These are phyloP conservation scores for Taphrina pruni DNA, from an alignment of 1,139 yeast genomes.

Conservation along the genomic window DNA sequence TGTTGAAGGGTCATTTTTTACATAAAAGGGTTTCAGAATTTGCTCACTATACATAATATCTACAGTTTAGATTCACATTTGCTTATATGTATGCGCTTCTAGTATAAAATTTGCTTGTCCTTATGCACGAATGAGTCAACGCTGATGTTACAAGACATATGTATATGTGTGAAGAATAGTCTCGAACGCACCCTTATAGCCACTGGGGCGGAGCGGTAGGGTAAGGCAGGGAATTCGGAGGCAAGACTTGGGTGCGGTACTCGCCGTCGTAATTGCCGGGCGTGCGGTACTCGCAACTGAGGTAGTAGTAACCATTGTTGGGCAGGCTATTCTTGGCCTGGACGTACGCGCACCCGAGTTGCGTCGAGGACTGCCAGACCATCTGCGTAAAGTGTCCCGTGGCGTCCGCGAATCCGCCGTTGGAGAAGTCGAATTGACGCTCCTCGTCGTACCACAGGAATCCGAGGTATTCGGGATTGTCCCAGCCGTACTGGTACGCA, in stretches of 20 bases:
- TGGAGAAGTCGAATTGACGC: conserved; percentile 58
- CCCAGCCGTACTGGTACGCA: conserved; percentile 52
- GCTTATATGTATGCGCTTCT: no score
- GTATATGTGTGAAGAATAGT: no score
- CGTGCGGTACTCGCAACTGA: conserved; percentile 65
- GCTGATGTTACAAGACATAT: no score
- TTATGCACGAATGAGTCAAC: no score
- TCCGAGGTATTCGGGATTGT: conserved; percentile 60
- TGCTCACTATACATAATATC: no score
- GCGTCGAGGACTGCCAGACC: conserved; percentile 68
- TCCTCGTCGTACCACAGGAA: conserved; percentile 80
- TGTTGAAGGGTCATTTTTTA: no score
- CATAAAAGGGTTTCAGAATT: no score
- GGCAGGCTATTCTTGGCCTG: conserved; percentile 56
- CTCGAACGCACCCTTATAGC: neutral
- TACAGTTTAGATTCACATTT: no score
- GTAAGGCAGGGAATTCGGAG: conserved; percentile 20
- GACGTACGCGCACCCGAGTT: conserved; percentile 68
- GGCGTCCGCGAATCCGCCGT: conserved; percentile 51
- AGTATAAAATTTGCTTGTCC: no score
- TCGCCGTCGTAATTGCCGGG: conserved; percentile 58
- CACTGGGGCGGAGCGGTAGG: conserved; percentile 17
- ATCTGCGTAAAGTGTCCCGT: conserved; percentile 74
- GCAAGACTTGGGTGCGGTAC: conserved; percentile 13
- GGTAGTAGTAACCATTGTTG: conserved; percentile 53